Base-by-base conservation (phyloP, 164 flowering plant species). In the Sextonia rubra region DNA sequence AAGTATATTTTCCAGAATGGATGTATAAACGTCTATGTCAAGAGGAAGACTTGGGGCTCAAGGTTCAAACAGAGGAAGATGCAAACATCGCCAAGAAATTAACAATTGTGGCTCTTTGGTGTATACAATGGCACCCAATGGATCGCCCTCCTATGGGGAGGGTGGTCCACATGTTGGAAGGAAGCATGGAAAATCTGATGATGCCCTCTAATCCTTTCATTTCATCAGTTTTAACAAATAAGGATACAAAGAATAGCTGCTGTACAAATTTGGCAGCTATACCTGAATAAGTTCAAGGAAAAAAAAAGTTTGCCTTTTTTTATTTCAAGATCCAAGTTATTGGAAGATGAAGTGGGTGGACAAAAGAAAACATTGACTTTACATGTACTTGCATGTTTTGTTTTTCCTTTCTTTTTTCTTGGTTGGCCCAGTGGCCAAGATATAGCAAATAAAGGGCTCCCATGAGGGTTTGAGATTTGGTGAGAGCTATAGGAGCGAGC, bases 1-100 rank as follows among this genome's bases (percentile, higher is more conserved):
- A 69, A 52, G 23, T 24, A 2, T 69, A 69, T 27, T 69, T 69
- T 14, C 71, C 71, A 17, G 61, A 23, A 24, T 69, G 71, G 71
- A 18, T 69, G 12, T 69, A 69, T 20, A 52, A 55, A 7, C 71
- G 23, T 22, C 30, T 69, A 17, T 18, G 23, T 52, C 30, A 27
- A 12, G 32, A 24, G 22, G 62, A 48, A 52, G 61, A 25, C 7
- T 5, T 24, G 29, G 37, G 20, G 6, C 25, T 48, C 7, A 30
- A n/a, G 17, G 6, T 1, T 20, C 12, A 15, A 14, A 14, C 60
- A 25, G 18, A 49, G 3, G 71, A 69, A 52, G 62, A 49, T 14
- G 30, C 37, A 2, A 49, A 55, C n/a, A 44, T 68, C 2, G 58
- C 58, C 3, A 68, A 47, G 70, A 68, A 68, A 52, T 20, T 44